Percentiles rank a stretch among this genome's conserved stretches.
Evolutionary conservation across 345 rosid species (phyloP).

Genomic region (Lepidium sativum): DNA sequence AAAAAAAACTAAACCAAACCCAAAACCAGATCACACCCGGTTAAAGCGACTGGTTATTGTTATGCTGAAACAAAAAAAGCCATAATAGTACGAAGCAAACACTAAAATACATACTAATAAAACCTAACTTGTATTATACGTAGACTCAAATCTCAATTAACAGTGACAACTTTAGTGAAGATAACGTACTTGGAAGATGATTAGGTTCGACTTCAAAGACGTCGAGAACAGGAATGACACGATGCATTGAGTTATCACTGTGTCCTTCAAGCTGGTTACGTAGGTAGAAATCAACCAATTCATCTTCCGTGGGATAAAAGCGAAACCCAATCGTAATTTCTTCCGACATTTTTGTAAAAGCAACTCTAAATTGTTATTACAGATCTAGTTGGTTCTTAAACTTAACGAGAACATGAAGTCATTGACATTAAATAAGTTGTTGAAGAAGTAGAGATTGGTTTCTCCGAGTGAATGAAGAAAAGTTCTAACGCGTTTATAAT

Average conservation of each 20-base stretch:
- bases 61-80: neutral
- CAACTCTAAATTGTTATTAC: neutral
- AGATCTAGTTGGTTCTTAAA: neutral
- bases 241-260: conserved; percentile 36
- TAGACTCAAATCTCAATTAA: neutral
- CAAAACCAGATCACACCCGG: neutral
- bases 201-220: conserved; percentile 61
- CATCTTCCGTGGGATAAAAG: conserved; percentile 93
- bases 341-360: conserved; percentile 21
- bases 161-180: neutral
- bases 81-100: neutral
- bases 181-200: conserved; percentile 57
- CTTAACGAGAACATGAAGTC: neutral
- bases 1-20: neutral
- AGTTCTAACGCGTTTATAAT: conserved; percentile 16
- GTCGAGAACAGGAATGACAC: conserved; percentile 51
- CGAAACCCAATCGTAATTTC: conserved; percentile 50
- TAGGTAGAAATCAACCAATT: conserved; percentile 71
- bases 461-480: conserved; percentile 64
- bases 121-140: neutral
- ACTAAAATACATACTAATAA: neutral
- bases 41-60: neutral
- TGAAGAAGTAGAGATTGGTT: conserved; percentile 7
- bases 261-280: conserved; percentile 55
- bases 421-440: conserved; percentile 18